Conservation (phyloP, 2,329 filamentous ascomycete species). For the Amesomyces nigricolor region DNA sequence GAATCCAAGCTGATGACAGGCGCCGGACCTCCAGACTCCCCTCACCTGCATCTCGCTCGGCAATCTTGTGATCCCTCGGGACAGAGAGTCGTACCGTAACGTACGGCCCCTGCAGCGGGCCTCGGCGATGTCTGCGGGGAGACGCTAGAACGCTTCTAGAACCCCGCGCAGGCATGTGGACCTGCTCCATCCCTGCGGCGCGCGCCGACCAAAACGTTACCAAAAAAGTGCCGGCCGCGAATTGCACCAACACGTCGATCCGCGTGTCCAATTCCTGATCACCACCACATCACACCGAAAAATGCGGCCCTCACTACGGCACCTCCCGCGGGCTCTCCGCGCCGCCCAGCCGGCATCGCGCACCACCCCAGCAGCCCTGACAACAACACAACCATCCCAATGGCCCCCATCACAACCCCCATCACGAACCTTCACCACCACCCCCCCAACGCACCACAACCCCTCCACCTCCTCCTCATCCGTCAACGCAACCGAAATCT, state of each 20-base stretch:
- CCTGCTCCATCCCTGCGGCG: slow-evolving; percentile 4
- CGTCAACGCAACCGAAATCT: slow-evolving; percentile 83
- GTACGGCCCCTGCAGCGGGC: neutral
- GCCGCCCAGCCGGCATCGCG: neutral
- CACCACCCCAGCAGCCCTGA: neutral
- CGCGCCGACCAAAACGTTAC: neutral
- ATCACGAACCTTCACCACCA: slow-evolving; percentile 12
- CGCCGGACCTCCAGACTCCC: too few species aligned
- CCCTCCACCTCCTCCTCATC: slow-evolving; percentile 51
- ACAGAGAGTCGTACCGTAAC: too few species aligned
- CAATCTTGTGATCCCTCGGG: too few species aligned
- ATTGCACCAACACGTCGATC: neutral
- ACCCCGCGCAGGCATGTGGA: slow-evolving; percentile 11
- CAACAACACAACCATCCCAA: neutral
- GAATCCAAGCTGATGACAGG: too few species aligned
- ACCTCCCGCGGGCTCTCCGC: neutral
- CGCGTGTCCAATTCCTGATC: neutral
- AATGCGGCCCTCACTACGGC: slow-evolving; percentile 18
- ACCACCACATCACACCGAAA: neutral
- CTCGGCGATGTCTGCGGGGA: slow-evolving; percentile 3
- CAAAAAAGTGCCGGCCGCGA: slow-evolving; percentile 1
- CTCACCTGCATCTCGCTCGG: neutral
- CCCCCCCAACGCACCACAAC: slow-evolving; percentile 21
- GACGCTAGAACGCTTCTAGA: slow-evolving; percentile 23
- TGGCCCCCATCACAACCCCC: neutral